Evolutionary conservation across 1,284 basidiomycete species (phyloP), one percentile per base, ranked within the genome.

Genomic region (Tilletia caries): DNA sequence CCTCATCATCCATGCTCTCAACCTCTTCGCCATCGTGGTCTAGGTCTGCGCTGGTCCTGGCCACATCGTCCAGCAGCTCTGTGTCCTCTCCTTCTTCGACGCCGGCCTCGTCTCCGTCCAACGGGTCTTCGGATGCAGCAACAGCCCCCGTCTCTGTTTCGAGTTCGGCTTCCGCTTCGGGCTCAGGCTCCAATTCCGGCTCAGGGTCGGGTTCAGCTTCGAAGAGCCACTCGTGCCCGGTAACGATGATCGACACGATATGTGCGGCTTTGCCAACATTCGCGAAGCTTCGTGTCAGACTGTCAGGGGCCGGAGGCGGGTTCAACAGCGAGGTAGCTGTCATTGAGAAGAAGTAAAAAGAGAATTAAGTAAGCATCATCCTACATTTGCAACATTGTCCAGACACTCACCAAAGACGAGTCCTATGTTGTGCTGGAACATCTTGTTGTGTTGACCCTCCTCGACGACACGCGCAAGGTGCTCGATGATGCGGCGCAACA

Each of bases 361-460:
- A n/a, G 8, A 20, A 20, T 48, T 32, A 15, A 32, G 10, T 27
- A 4, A 54, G 29, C 25, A 8, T 50, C 18, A 67, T 54, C 32
- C 48, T n/a, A 23, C 15, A 52, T 12, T 33, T 8, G 1, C 3
- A 0, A 18, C 41, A 2, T 13, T 60, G 18, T 29, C 27, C 29
- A 13, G 15, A 3, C 13, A 67, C 67, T 62, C 52, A 68, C 80
- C 81, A 68, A 83, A 83, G n/a, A 83, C 78, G 1, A 83, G 72
- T 12, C 77, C 81, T 32, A 83, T 73, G 41, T 80, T 83, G 73
- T 83, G 81, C 3, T 79, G 75, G 60, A 75, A 75, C 81, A 83
- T 83, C 69, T 77, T 72, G 68, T 83, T 83, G 67, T 68, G 32
- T 48, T 79, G 73, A 48, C 72, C 75, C 37, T 77, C 75, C 46